These are phyloP conservation scores for Periglandula ipomoeae DNA, from an alignment of 2,329 filamentous ascomycete genomes.

Conservation along the genomic window DNA sequence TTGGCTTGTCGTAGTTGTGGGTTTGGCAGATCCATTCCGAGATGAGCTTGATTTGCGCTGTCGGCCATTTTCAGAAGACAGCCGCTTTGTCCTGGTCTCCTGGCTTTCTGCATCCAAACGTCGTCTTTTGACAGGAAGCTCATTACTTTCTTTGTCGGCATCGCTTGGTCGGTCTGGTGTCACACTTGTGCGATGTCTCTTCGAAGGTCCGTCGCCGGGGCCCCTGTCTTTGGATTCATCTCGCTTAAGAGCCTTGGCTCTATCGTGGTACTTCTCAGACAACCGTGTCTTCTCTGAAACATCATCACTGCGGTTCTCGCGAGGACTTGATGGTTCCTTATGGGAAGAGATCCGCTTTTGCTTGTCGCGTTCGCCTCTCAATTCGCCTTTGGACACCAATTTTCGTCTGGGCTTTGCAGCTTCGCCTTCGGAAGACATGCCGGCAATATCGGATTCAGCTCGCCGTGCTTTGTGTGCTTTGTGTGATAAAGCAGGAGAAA, in stretches of 20 bases:
- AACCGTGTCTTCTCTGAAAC: constrained; percentile 35
- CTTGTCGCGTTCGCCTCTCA: constrained; percentile 50
- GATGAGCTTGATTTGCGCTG: constrained; percentile 32
- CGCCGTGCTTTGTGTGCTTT: constrained; percentile 44
- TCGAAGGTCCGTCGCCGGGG: constrained; percentile 42
- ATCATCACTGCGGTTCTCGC: constrained; percentile 41
- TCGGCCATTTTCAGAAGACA: constrained; percentile 36
- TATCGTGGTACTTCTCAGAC: constrained; percentile 49
- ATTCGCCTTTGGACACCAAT: constrained; percentile 53
- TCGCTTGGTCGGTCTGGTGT: constrained; percentile 46
- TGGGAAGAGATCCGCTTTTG: constrained; percentile 38
- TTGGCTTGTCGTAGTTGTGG: constrained; percentile 21
- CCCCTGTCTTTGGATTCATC: constrained; percentile 50
- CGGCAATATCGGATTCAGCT: constrained; percentile 43
- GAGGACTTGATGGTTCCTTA: constrained; percentile 44
- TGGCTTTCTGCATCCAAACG: constrained; percentile 45
- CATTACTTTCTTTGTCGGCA: constrained; percentile 42
- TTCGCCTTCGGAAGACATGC: constrained; percentile 47
- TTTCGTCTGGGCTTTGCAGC: constrained; percentile 51
- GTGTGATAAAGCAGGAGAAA: constrained; percentile 36
- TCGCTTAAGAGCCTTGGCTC: constrained; percentile 51
- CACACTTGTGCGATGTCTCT: constrained; percentile 49
- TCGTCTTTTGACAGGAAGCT: constrained; percentile 45
- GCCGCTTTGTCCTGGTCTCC: constrained; percentile 37
- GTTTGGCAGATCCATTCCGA: constrained; percentile 29